Evolutionary conservation across 768 basidiomycete genomes (phyloP).

Genomic region (Mycena leptocephala): DNA sequence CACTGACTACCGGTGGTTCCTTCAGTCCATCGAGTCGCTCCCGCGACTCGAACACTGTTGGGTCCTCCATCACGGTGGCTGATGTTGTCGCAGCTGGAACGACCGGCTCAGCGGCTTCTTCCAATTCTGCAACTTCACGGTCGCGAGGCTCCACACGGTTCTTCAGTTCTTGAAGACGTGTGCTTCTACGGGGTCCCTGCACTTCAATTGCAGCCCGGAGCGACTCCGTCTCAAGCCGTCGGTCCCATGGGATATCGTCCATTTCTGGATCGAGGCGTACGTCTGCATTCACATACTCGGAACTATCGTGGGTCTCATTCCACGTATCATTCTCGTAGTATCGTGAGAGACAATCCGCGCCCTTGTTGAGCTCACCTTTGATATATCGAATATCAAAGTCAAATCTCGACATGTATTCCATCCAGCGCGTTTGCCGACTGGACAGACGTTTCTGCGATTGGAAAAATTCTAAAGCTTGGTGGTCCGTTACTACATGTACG

Average conservation of each 20-base stretch:
- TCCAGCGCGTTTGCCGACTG: too few species aligned
- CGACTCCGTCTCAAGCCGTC: conserved; percentile 33
- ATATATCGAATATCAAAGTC: too few species aligned
- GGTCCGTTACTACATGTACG: too few species aligned
- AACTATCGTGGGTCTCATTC: too few species aligned
- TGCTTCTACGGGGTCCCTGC: neutral
- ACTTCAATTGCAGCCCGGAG: conserved; percentile 26
- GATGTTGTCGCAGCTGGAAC: too few species aligned
- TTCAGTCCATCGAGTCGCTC: neutral
- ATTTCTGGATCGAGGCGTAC: conserved; percentile 35
- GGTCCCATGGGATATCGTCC: conserved; percentile 38
- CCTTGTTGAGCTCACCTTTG: too few species aligned
- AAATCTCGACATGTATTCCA: too few species aligned
- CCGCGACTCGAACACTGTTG: neutral
- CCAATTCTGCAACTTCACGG: conserved; percentile 26
- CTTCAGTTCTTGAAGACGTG: neutral
- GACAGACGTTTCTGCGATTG: too few species aligned
- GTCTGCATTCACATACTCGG: conserved; percentile 44
- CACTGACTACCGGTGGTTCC: neutral
- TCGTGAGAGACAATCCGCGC: too few species aligned
- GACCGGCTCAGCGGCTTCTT: conserved; percentile 7
- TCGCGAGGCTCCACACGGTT: conserved; percentile 21
- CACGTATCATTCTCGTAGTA: too few species aligned
- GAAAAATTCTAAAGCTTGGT: too few species aligned
- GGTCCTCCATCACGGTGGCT: neutral